Evolutionary conservation across 345 rosid species (phyloP), one percentile per base, ranked within the genome.

Genomic region (Leavenworthia alabamica): DNA sequence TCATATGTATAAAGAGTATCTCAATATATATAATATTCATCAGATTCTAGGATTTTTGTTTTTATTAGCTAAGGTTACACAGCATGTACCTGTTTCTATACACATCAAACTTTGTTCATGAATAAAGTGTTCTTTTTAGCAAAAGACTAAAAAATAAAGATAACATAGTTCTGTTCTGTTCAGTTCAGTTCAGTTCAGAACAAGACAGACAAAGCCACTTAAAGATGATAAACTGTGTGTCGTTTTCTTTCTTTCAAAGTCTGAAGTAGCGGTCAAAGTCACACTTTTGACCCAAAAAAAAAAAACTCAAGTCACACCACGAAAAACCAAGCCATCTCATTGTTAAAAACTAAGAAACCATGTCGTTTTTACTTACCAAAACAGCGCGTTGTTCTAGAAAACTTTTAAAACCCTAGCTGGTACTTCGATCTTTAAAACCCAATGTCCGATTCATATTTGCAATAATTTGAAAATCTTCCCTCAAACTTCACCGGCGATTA

Each of bases 21-120:
- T 56, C 28, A 22, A 4, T 42, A 48, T 19, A 48, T 19, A 54
- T 48, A 11, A n/a, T n/a, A 11, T 66, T 66, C 27, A n/a, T 56
- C 48, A 56, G 57, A 47, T 40, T 57, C 35, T 67, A 67, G 72
- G 20, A 20, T 49, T 48, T 23, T 48, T 29, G 9, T 27, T 59
- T 20, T 33, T 53, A 24, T 42, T 29, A 48, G 28, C 8, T 26
- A 17, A 26, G 8, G 5, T 42, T 64, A 27, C 53, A 33, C 39
- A n/a, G n/a, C 24, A 23, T 20, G 37, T 24, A 6, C 36, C 3
- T 55, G 19, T 54, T 45, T 59, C 20, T 32, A 55, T 45, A 10
- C 47, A 33, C 45, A 66, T 15, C 63, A 46, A 66, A 8, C 45
- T 66, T 44, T 66, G 62, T 66, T 66, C 37, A 66, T 55, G 39